Evolutionary conservation across 768 basidiomycete species (phyloP).

Genomic region (Multifurca ochricompacta): DNA sequence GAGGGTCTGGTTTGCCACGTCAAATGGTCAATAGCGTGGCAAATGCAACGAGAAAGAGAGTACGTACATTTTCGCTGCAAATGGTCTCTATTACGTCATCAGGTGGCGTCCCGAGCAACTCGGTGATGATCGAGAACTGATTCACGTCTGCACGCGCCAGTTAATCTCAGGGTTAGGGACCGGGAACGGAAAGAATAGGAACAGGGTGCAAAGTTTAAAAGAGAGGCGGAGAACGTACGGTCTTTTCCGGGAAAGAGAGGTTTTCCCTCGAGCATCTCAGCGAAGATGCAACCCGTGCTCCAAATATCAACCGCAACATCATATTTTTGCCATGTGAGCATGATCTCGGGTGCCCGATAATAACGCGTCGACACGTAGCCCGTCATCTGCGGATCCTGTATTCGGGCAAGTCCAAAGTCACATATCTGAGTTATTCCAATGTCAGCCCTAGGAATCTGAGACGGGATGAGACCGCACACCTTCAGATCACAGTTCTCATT

Average conservation of each 20-base stretch:
- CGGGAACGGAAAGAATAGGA: too few species aligned
- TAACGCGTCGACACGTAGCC: constrained; percentile 99
- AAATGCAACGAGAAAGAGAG: neutral
- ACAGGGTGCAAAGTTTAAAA: constrained; percentile 1
- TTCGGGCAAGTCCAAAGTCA: constrained; percentile 96
- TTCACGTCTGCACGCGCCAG: constrained; percentile 71
- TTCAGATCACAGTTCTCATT: constrained; percentile 99
- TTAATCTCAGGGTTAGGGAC: too few species aligned
- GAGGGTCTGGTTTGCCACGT: constrained; percentile 57
- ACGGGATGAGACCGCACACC: constrained; percentile 41
- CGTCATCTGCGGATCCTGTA: constrained; percentile 99
- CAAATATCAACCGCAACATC: constrained; percentile 99
- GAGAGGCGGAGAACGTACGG: constrained; percentile 54
- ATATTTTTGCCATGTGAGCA: constrained; percentile 99
- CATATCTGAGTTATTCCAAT: constrained; percentile 59
- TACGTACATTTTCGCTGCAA: constrained; percentile 87
- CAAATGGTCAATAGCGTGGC: neutral
- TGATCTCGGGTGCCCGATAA: constrained; percentile 98
- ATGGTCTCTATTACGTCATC: constrained; percentile 99
- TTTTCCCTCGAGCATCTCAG: constrained; percentile 99
- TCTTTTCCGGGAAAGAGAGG: constrained; percentile 99
- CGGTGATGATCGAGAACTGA: constrained; percentile 99
- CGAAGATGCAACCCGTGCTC: constrained; percentile 99
- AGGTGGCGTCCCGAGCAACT: constrained; percentile 94
- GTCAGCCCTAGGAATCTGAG: constrained; percentile 15